phyloP scores from a whole-genome alignment of 345 rosid genomes.

The Ceriops zippeliana region DNA sequence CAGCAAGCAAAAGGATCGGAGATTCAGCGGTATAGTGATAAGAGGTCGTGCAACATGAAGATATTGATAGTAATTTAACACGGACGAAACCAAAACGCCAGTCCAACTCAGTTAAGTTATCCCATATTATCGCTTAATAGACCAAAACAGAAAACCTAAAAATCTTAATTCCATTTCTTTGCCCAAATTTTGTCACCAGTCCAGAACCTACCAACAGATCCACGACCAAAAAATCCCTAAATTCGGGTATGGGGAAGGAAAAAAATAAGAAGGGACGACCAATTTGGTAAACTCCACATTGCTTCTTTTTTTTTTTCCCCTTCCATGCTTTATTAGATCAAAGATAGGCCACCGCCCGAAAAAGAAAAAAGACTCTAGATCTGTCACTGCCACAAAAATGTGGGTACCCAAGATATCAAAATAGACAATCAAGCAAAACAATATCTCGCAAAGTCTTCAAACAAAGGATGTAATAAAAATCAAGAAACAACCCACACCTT shows the following conservation, averaged over 20 bases:
- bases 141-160: too few relatives aligned
- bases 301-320: background rate
- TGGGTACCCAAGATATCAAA: background rate
- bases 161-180: background rate
- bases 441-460: too few relatives aligned
- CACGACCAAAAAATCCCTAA: background rate
- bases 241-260: background rate
- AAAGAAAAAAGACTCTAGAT: background rate
- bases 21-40: too few relatives aligned
- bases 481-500: constrained; percentile 36
- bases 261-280: background rate
- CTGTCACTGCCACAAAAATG: background rate
- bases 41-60: too few relatives aligned
- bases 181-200: constrained; percentile 10
- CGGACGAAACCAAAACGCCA: too few relatives aligned
- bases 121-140: too few relatives aligned
- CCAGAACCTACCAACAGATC: constrained; percentile 9
- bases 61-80: too few relatives aligned
- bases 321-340: constrained; percentile 2
- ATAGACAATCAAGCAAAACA: too few relatives aligned
- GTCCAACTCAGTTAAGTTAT: too few relatives aligned
- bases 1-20: too few relatives aligned
- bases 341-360: background rate
- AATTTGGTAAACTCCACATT: background rate
- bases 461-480: background rate